Evolutionary conservation across 495 filamentous ascomycete genomes (phyloP).

Genomic region (Xylaria cubensis): DNA sequence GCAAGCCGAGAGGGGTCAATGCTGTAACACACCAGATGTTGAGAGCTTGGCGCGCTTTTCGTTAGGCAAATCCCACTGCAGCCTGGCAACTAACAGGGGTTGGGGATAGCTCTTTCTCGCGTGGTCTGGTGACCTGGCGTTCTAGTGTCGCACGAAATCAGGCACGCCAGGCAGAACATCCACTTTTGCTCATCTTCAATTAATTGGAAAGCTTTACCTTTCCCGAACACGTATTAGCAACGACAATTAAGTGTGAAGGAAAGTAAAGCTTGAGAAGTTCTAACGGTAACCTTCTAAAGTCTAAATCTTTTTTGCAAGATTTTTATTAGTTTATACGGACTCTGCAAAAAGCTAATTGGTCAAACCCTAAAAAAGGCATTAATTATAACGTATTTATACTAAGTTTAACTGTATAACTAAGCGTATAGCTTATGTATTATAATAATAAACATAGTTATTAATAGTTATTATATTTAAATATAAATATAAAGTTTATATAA

Average conservation of each 20-base stretch:
- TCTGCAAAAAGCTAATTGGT: background rate
- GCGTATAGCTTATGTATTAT: background rate
- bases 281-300: background rate
- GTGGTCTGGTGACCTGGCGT: slow-evolving; percentile 23
- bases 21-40: background rate
- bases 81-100: slow-evolving; percentile 22
- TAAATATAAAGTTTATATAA: background rate
- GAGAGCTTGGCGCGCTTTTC: background rate
- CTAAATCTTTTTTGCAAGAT: background rate
- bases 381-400: background rate
- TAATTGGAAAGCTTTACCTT: too few relatives aligned
- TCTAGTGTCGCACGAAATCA: background rate
- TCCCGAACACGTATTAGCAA: too few relatives aligned
- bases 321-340: too few relatives aligned
- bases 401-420: background rate
- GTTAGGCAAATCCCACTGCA: slow-evolving; percentile 8
- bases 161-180: slow-evolving; percentile 23
- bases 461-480: background rate
- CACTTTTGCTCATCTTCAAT: slow-evolving; percentile 11
- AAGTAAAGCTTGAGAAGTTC: background rate
- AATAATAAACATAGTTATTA: background rate
- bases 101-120: background rate
- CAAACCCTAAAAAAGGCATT: background rate
- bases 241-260: background rate
- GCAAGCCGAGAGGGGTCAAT: background rate